phyloP scores from a whole-genome alignment of 345 rosid genomes.

The Melaleuca quinquenervia region DNA sequence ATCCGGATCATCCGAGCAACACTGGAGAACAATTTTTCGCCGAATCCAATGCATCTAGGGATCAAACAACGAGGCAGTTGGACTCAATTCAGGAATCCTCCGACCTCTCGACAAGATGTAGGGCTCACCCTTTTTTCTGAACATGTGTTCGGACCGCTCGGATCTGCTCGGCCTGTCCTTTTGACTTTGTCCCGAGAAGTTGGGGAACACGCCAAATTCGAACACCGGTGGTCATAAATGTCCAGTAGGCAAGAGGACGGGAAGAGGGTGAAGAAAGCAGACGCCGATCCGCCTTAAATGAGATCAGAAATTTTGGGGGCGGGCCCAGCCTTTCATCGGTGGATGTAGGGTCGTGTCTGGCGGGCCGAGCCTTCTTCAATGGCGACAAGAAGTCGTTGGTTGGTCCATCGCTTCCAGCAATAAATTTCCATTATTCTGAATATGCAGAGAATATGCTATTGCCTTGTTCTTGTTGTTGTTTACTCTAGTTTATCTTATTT shows the following conservation, averaged over 20 bases:
- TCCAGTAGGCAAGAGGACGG: background rate
- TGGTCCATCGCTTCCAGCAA: background rate
- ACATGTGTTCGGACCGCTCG: background rate
- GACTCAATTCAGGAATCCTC: background rate
- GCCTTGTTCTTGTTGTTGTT: background rate
- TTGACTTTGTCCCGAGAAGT: background rate
- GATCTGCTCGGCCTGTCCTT: background rate
- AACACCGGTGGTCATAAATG: background rate
- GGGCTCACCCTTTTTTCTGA: background rate
- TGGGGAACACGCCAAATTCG: background rate
- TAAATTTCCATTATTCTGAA: background rate
- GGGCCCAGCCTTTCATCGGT: background rate
- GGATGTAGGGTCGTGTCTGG: background rate
- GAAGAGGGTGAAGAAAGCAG: background rate
- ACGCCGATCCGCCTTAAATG: background rate
- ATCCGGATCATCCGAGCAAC: accelerated
- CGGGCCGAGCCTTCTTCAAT: background rate
- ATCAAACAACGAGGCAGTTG: background rate
- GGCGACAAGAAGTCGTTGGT: background rate
- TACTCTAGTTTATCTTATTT: background rate
- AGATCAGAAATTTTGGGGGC: background rate
- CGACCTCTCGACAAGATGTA: background rate
- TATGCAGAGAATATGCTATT: background rate
- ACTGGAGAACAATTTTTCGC: accelerated
- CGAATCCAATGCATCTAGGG: background rate